phyloP scores from a whole-genome alignment of 305 asterid species.

The Rubia tinctorum region DNA sequence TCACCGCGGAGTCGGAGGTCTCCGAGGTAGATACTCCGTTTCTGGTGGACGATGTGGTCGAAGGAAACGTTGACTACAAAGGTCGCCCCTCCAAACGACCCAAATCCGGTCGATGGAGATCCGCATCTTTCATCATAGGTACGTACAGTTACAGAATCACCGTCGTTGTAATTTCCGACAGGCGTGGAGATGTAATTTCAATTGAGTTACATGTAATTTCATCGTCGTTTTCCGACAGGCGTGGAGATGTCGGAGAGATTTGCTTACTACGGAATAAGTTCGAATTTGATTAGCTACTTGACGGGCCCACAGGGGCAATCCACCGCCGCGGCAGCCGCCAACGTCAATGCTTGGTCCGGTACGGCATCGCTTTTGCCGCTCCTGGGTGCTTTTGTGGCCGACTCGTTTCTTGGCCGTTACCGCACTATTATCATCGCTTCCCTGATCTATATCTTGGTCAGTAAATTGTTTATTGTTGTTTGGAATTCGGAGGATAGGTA shows the following conservation, averaged over 20 bases:
- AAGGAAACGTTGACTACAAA: constrained; percentile 24
- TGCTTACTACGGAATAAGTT: constrained; percentile 67
- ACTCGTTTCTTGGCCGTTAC: constrained; percentile 60
- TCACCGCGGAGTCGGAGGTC: not conserved
- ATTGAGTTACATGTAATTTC: not conserved
- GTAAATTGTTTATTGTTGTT: not conserved
- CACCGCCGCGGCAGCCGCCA: constrained; percentile 68
- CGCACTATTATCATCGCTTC: constrained; percentile 50
- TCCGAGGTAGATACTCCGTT: not conserved
- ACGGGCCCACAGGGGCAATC: constrained; percentile 72
- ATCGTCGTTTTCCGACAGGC: constrained; percentile 21
- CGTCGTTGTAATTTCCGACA: too few species aligned
- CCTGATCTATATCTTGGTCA: constrained; percentile 53
- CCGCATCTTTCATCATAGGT: constrained; percentile 32
- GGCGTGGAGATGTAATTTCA: too few species aligned
- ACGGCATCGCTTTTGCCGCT: constrained; percentile 59
- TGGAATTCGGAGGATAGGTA: not conserved
- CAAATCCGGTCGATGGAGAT: constrained; percentile 33
- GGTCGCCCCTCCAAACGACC: constrained; percentile 26
- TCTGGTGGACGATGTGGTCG: constrained; percentile 11
- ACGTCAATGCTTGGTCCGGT: constrained; percentile 62
- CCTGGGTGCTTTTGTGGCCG: constrained; percentile 65
- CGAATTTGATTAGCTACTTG: constrained; percentile 60
- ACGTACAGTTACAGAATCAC: not conserved
- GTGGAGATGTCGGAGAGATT: constrained; percentile 78